Conservation (phyloP, 768 basidiomycete genomes). For the Tulasnella sp. region DNA sequence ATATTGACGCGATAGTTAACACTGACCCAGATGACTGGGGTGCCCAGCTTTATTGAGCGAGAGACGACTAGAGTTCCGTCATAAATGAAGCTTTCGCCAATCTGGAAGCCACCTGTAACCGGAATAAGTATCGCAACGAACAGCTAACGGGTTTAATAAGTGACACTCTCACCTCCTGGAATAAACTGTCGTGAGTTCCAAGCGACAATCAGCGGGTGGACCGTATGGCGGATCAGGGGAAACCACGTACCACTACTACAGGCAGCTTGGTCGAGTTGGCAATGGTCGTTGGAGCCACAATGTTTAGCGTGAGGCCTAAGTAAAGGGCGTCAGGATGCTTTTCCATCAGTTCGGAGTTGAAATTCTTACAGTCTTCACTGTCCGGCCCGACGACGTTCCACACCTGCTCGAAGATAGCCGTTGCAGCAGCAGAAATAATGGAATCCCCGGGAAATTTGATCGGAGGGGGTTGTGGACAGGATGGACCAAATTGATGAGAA, state of each 20-base stretch:
- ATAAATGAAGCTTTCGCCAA: conserved; percentile 35
- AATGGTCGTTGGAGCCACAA: conserved; percentile 45
- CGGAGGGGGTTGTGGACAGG: conserved; percentile 46
- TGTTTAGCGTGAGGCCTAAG: conserved; percentile 51
- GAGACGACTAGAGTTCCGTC: conserved; percentile 45
- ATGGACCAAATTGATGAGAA: conserved; percentile 43
- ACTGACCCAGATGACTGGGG: conserved; percentile 50
- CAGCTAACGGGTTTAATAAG: conserved; percentile 15
- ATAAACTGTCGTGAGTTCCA: conserved; percentile 46
- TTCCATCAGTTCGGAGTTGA: not conserved
- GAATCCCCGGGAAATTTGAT: conserved; percentile 38
- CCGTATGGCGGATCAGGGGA: not conserved
- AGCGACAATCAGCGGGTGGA: not conserved
- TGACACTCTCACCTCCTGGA: conserved; percentile 37
- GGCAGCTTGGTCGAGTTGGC: conserved; percentile 47
- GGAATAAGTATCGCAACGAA: not conserved
- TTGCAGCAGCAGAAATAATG: conserved; percentile 39
- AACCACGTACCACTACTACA: conserved; percentile 48
- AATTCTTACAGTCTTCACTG: conserved; percentile 47
- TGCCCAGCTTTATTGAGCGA: conserved; percentile 43
- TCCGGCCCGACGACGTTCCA: conserved; percentile 36
- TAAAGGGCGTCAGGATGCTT: not conserved
- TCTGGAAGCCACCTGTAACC: conserved; percentile 29
- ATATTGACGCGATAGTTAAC: conserved; percentile 48
- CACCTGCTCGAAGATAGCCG: conserved; percentile 38